These are phyloP conservation scores for Sesbania bispinosa DNA, from an alignment of 306 rosid species.

Conservation along the genomic window DNA sequence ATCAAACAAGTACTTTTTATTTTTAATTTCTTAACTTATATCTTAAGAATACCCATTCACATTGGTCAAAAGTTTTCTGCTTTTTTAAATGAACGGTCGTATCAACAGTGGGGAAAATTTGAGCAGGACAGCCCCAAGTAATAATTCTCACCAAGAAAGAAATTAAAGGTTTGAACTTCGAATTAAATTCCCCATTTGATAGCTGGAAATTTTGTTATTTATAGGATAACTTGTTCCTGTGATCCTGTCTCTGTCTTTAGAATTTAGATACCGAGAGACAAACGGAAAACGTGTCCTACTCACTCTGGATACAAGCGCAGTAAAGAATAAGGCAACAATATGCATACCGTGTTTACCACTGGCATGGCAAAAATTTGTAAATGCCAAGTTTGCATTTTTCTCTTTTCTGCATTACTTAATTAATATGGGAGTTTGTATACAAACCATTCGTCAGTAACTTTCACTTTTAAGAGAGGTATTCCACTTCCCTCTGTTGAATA, in stretches of 20 bases:
- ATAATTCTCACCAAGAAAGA: not conserved
- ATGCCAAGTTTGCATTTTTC: not conserved
- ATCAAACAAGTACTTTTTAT: too few relatives aligned
- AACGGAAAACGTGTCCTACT: not conserved
- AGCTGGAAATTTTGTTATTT: slow-evolving; percentile 13
- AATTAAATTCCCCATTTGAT: not conserved
- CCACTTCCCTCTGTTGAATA: too few relatives aligned
- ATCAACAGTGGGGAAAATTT: not conserved
- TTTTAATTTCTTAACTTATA: too few relatives aligned
- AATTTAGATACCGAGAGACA: slow-evolving; percentile 3
- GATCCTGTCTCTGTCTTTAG: not conserved
- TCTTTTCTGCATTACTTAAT: not conserved
- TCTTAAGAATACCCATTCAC: too few relatives aligned
- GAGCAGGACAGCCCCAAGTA: not conserved
- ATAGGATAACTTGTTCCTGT: not conserved
- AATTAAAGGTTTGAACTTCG: not conserved
- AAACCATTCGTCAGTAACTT: too few relatives aligned
- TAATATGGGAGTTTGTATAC: too few relatives aligned
- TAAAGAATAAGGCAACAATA: not conserved
- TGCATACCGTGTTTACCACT: not conserved
- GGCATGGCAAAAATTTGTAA: not conserved
- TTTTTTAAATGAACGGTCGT: not conserved
- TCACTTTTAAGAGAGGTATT: too few relatives aligned
- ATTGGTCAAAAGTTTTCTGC: not conserved
- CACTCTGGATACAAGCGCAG: not conserved